Evolutionary conservation across 163 green algal genomes (phyloP), one percentile per base, ranked within the genome.

Genomic region (Scenedesmus sp.): DNA sequence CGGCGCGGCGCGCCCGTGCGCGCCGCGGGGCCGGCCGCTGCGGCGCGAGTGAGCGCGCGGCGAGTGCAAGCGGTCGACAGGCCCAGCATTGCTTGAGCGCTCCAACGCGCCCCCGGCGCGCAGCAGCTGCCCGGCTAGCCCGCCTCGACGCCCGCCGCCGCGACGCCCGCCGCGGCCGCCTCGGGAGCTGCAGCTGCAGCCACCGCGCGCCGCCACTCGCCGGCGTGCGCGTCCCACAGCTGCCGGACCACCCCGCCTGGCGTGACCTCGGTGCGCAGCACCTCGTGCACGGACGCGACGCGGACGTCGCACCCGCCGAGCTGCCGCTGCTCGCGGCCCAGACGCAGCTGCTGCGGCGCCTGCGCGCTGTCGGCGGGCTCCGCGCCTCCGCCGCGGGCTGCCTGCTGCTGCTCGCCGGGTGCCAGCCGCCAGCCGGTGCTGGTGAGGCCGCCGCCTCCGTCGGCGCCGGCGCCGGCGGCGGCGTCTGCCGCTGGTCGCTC

Each of bases 141-240:
- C n/a, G n/a, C n/a, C n/a, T n/a, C n/a, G n/a, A n/a, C n/a, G n/a
- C n/a, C n/a, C n/a, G n/a, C n/a, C n/a, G n/a, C n/a, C n/a, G n/a
- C n/a, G n/a, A n/a, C n/a, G n/a, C n/a, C n/a, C n/a, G n/a, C n/a
- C n/a, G n/a, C n/a, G n/a, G n/a, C n/a, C n/a, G n/a, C n/a, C n/a
- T n/a, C 4, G 17, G 24, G 29, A 47, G 58, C 58, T 18, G 42
- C 58, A 66, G 58, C 58, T 18, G 4, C 26, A 48, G n/a, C n/a
- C n/a, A n/a, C n/a, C n/a, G n/a, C 10, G 7, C 18, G 58, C 31
- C 14, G 13, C 17, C 31, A 65, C n/a, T 4, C 54, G 18, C 3
- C 45, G 15, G 50, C 67, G 63, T 26, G 22, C 51, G 67, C 67
- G 53, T 76, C 67, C 67, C 67, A 76, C 50, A 65, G 64, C 58